These are phyloP conservation scores for Gossypium davidsonii DNA, from an alignment of 441 rosid genomes.

Conservation along the genomic window DNA sequence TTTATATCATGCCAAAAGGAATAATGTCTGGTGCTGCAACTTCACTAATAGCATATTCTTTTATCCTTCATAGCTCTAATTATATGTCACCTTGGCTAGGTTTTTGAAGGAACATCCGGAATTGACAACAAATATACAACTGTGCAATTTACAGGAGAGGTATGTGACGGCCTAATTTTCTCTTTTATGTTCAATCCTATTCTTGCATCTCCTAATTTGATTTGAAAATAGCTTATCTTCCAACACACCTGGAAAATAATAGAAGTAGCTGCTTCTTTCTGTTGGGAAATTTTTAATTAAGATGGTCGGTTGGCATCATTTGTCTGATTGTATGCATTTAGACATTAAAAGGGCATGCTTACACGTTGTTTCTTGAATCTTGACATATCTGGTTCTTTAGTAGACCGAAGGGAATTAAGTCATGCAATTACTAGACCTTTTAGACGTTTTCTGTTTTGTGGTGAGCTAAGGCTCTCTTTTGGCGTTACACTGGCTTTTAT, in stretches of 20 bases:
- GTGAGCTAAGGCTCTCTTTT: neutral
- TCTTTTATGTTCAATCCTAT: neutral
- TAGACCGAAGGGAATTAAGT: neutral
- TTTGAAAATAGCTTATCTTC: neutral
- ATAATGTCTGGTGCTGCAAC: neutral
- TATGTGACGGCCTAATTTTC: constrained; percentile 13
- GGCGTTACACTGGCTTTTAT: neutral
- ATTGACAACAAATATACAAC: constrained; percentile 92
- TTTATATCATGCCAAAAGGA: neutral
- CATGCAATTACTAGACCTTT: neutral
- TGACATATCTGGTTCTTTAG: neutral
- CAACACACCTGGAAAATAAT: neutral
- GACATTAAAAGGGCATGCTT: neutral
- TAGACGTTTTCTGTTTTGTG: neutral
- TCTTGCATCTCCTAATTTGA: neutral
- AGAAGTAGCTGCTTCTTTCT: neutral
- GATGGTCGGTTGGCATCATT: neutral
- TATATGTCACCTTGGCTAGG: constrained; percentile 36
- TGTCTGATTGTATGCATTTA: neutral
- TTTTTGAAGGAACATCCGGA: constrained; percentile 95
- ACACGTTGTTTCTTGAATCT: neutral
- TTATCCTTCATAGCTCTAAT: neutral
- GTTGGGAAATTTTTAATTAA: neutral
- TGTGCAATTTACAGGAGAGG: constrained; percentile 97
- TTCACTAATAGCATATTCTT: neutral